Evolutionary conservation across 2,329 filamentous ascomycete genomes (phyloP), one percentile per base, ranked within the genome.

Genomic region (Madurella fahalii): DNA sequence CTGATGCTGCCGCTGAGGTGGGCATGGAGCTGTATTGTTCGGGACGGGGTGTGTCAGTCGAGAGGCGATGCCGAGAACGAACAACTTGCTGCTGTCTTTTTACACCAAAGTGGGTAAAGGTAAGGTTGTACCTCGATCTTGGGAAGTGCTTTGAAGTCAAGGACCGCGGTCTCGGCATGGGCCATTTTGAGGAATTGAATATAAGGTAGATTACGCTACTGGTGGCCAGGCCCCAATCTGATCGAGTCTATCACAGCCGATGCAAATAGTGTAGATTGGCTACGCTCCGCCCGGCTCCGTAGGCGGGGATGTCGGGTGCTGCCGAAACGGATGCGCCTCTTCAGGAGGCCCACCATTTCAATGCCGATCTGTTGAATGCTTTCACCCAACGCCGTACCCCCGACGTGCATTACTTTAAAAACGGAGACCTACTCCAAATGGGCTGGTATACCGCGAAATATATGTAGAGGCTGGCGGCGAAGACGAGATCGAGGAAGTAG

Each of bases 101-200:
- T 44, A 90, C 71, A 61, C 89, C 78, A 66, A 85, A 89, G 67
- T 89, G 25, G 25, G 25, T 25, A 25, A 25, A 25, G 25, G 25
- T 4, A 25, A 25, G 25, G 25, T 7, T 25, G 25, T 67, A 79
- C 79, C 76, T 82, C 78, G 40, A 82, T 77, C 62, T 82, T 82
- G 11, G 79, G 79, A 42, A 82, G 67, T n/a, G 74, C 68, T 60
- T 68, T 37, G 13, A 37, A 37, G 34, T 37, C 34, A 4, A 15
- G 34, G 34, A 15, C 2, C 4, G 34, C 13, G 15, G 17, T 32
- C n/a, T 34, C 31, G 25, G 18, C 43, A 52, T 46, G 37, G 17
- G 25, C 25, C 30, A 39, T 43, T 15, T 25, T 47, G n/a, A 34
- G 2, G 20, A 39, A 15, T 9, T 37, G 4, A 37, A 41, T 11